Base-by-base conservation (phyloP, 176 grass and related monocot species). In the Eleusine indica region DNA sequence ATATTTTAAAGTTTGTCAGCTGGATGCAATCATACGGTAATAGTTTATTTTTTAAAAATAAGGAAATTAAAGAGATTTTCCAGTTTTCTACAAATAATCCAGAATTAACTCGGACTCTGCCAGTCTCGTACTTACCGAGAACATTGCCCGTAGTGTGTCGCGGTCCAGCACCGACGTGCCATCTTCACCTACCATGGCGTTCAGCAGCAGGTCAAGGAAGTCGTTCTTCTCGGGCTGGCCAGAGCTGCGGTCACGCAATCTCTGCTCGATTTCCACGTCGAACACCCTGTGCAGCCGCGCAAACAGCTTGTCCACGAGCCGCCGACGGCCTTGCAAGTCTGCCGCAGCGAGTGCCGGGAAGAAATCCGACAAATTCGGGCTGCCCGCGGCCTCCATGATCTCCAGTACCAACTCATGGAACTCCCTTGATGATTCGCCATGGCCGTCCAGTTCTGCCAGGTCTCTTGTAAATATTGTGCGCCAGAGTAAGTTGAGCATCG, bases 321-420 rank as follows among this genome's bases (percentile, higher is more conserved):
- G 66, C 0, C 80, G 86, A 11, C 6, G 8, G 5, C 91, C 88
- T 78, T 96, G 94, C 8, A 87, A 74, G 52, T 96, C 94, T 17
- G 74, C 19, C 1, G 54, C 19, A 29, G 86, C 68, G 47, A 96
- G 38, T 21, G 66, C 38, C n/a, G 94, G 94, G 73, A 93, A 89
- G 68, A 90, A 87, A 82, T 96, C 94, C 0, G 94, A 96, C 12
- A 93, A 9, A 77, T 96, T 91, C 0, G 89, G 56, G 1, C 37
- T 46, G 4, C 81, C 91, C 0, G 0, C 77, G 0, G 11, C 2
- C 35, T 51, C 87, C 88, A 91, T 83, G 76, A 91, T 77, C 5
- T 29, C 77, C 16, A 52, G n/a, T 28, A 89, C 60, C 13, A 63
- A 17, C 0, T 75, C 29, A n/a, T 85, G 82, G 53, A 93, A 87